phyloP scores from a whole-genome alignment of 208 protist genomes.

The Wallacemonas collosoma region DNA sequence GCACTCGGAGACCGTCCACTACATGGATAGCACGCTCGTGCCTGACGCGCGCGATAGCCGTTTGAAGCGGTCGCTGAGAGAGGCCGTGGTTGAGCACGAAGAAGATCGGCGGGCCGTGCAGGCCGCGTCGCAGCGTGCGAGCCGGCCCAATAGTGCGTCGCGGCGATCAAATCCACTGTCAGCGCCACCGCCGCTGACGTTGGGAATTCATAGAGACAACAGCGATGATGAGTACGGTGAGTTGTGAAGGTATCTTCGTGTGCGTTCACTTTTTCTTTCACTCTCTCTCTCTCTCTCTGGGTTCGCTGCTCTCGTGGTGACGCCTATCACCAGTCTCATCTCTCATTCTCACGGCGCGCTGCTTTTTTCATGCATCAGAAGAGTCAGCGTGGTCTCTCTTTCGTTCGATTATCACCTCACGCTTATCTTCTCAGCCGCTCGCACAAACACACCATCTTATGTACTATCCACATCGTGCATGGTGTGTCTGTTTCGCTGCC shows the following conservation, averaged over 20 bases:
- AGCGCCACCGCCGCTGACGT: background rate
- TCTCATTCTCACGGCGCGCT: background rate
- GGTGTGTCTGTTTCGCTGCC: too few relatives aligned
- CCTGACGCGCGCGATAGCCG: conserved; percentile 2
- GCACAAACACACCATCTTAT: too few relatives aligned
- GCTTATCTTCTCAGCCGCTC: too few relatives aligned
- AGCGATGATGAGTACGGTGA: conserved; percentile 3
- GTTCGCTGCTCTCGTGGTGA: background rate
- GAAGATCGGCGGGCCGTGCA: background rate
- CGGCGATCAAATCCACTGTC: background rate
- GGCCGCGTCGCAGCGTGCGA: background rate
- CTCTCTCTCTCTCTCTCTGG: conserved; percentile 5
- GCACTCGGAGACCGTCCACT: background rate
- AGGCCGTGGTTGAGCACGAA: conserved; percentile 5
- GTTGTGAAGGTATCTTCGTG: background rate
- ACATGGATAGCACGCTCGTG: conserved; percentile 5
- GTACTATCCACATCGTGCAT: too few relatives aligned
- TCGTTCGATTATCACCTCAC: too few relatives aligned
- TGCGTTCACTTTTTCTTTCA: conserved; percentile 2
- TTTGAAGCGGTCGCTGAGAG: background rate
- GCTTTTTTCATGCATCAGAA: too few relatives aligned
- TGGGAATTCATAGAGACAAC: background rate
- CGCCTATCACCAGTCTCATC: background rate
- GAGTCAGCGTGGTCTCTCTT: too few relatives aligned
- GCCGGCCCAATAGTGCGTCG: background rate